Evolutionary conservation across 2,329 filamentous ascomycete genomes (phyloP), one percentile per base, ranked within the genome.

Genomic region (Ophioceras dolichostomum): DNA sequence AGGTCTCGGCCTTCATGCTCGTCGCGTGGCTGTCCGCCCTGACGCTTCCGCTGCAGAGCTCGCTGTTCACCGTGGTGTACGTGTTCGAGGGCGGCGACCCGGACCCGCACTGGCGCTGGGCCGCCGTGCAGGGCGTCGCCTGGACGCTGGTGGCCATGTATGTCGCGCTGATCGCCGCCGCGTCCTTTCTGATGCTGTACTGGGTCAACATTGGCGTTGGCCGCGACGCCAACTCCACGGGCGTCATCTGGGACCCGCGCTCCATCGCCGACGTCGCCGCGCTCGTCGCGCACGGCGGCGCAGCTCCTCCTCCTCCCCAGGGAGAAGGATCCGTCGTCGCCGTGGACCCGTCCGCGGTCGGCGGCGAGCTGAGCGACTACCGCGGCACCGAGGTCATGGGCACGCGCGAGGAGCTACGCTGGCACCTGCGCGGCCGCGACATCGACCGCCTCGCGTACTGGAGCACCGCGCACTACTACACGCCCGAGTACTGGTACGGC

Each of bases 211-310:
- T n/a, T n/a, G n/a, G n/a, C n/a, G n/a, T n/a, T n/a, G 67, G 71
- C 21, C 69, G 67, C 47, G 22, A 7, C n/a, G 31, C 29, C 16
- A n/a, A 27, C 24, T 16, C 22, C 12, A 93, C 86, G 0, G 87
- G 87, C 0, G 63, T 94, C 43, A 71, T 81, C 50, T 95, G 88
- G 88, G 86, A 94, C 52, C 73, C 86, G 3, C 70, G 80, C 32
- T 89, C 79, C 18, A 63, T 95, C 7, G 88, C 83, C 3, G 87
- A 95, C 52, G 62, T 94, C 27, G 70, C 91, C 31, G 74, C 80
- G 2, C 66, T 95, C 10, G 68, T 94, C 19, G 79, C 85, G 45
- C 74, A 82, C 41, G 32, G 32, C 14, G 74, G 75, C 4, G n/a
- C n/a, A n/a, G n/a, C n/a, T n/a, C n/a, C n/a, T n/a, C n/a, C n/a